These are phyloP conservation scores for Lepidium aucheri DNA, from an alignment of 345 rosid genomes.

Conservation along the genomic window DNA sequence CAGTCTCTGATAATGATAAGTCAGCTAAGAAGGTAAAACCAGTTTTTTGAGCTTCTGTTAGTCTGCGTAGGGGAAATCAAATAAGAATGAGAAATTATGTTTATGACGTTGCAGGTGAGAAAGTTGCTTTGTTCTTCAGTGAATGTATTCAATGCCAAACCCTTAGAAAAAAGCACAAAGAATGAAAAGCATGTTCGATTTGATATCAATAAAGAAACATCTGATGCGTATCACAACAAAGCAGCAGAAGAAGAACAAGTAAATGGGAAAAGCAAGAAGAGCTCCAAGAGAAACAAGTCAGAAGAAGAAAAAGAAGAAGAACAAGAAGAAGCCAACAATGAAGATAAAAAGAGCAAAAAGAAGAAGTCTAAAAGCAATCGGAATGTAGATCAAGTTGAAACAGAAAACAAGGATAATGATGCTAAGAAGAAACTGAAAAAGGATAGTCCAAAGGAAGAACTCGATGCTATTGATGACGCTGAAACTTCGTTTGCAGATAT, in stretches of 20 bases:
- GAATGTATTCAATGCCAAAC: slow-evolving; percentile 70
- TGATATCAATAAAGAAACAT: slow-evolving; percentile 18
- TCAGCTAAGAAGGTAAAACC: slow-evolving; percentile 52
- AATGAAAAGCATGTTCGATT: slow-evolving; percentile 19
- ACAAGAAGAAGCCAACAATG: slow-evolving; percentile 2
- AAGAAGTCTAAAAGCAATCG: slow-evolving; percentile 22
- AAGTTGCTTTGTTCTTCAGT: slow-evolving; percentile 44
- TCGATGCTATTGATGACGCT: slow-evolving; percentile 51
- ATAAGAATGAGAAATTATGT: background rate
- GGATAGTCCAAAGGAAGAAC: slow-evolving; percentile 27
- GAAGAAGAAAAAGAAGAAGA: slow-evolving; percentile 1
- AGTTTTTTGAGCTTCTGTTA: background rate
- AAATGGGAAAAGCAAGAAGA: slow-evolving; percentile 19
- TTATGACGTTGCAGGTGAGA: slow-evolving; percentile 38
- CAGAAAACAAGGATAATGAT: slow-evolving; percentile 5
- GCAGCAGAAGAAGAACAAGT: slow-evolving; percentile 13
- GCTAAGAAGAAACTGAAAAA: slow-evolving; percentile 26
- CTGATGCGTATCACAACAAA: slow-evolving; percentile 21
- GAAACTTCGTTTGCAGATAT: slow-evolving; percentile 62
- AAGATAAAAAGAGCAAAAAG: slow-evolving; percentile 15
- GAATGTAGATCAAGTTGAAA: background rate
- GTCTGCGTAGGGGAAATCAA: background rate
- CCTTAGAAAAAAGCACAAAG: slow-evolving; percentile 38
- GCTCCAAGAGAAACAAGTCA: slow-evolving; percentile 17
- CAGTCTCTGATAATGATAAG: slow-evolving; percentile 59